Evolutionary conservation across 106 monocot species (phyloP), one percentile per base, ranked within the genome.

Genomic region (Posidonia australis): DNA sequence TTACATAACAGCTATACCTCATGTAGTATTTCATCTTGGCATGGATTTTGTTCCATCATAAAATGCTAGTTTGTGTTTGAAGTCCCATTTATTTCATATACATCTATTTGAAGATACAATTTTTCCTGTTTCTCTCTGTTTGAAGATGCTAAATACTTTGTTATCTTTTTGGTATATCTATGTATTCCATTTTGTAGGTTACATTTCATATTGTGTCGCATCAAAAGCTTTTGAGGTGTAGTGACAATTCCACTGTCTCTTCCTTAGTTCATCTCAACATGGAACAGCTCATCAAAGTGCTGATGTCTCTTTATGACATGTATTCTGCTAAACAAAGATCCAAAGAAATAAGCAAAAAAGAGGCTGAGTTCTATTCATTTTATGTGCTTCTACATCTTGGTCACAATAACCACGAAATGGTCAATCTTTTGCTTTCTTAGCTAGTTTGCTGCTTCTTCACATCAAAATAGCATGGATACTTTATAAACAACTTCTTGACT

Each of bases 281-380:
- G 87, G 98, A 98, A 63, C 98, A 98, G 67, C 79, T 98, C 57
- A 76, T 74, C 29, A 98, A 98, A 70, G 82, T 82, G 45, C 83
- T 91, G 27, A 60, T 80, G 46, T 81, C 87, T 18, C 87, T 98
- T 46, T 83, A 81, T 69, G 77, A 87, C 66, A 67, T 90, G 51
- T 98, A 98, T 82, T 41, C 60, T 71, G 47, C 67, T 30, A 83
- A 78, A 70, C 67, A 63, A 68, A 81, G 32, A 23, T 67, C 66
- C 32, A 65, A 76, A 6, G 62, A 60, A 17, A 66, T 73, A 63
- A 81, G 54, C 63, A 79, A 65, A 51, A 87, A 90, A 43, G 80
- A 84, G 81, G 75, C 75, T 46, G 87, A 98, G 51, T 98, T 79
- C 63, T 81, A 83, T 79, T 98, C 98, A 16, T 77, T 87, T 72